Evolutionary conservation across 2,329 filamentous ascomycete species (phyloP), one percentile per base, ranked within the genome.

Genomic region (Talaromyces sp.): DNA sequence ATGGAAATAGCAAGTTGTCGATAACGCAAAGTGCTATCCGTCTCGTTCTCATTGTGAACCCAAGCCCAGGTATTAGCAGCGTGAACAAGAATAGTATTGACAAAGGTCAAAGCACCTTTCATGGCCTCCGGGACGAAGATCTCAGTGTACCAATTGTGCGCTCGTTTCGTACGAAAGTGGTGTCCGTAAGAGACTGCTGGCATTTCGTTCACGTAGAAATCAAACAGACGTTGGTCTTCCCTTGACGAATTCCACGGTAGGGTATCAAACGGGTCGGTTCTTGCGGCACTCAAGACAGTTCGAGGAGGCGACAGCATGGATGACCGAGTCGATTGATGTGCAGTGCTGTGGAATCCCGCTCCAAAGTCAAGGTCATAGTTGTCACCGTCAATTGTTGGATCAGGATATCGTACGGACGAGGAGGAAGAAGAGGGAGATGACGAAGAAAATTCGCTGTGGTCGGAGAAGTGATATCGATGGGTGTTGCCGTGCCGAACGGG

Each of bases 131-230:
- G 75, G 3, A 78, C 75, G 67, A 79, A 79, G 9, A 78, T 75
- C 2, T 70, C 65, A 1, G 70, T 74, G 61, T 78, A 78, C 76
- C 76, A 77, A 43, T 79, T 77, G 59, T 78, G 75, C 9, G 77
- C 75, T 33, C 74, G 73, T 8, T 67, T 39, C 3, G 73, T 74
- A 9, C 72, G 71, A 35, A 72, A 73, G 65, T 77, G 73, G n/a
- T 72, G 68, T 19, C 75, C 77, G 57, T 79, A 79, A 3, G 76
- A 78, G 67, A 73, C 76, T 3, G 76, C 70, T 2, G 76, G 76
- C 75, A 79, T 78, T 39, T 76, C 72, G 43, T 75, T 75, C n/a
- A 75, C 73, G 65, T 78, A 79, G 45, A 78, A 78, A 65, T 79
- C 76, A 60, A 79, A 78, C 2, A 79, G 66, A 27, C 68, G 67